Base-by-base conservation (phyloP, 176 grass and related monocot genomes). In the Musa schizocarpa region DNA sequence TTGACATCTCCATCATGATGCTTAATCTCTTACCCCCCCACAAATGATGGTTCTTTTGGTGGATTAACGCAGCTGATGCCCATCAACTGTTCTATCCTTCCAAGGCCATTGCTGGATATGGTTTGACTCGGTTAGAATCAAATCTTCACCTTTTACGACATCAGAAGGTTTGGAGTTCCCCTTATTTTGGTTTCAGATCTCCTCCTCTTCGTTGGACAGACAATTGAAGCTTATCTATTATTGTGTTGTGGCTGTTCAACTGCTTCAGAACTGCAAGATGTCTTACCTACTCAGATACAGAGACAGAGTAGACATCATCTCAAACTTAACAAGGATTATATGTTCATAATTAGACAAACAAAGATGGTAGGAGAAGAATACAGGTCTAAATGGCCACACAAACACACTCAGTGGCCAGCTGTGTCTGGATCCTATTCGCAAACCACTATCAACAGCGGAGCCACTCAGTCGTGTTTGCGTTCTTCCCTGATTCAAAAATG, bases 1-100 rank as follows among this genome's bases (percentile, higher is more conserved):
- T 74, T 69, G 22, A 34, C 73, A 29, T 76, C 4, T 11, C 10
- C 63, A 65, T 65, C 63, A 65, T 65, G 63, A 65, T 70, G 68
- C 9, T 51, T n/a, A 51, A 50, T 50, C 2, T 27, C 2, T 9
- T 50, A 43, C 34, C 26, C 3, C 67, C 11, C 29, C 8, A 2
- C 19, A 16, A 17, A 69, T 9, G 57, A 62, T 14, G 57, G 21
- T 9, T 3, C 2, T 29, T 34, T 43, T 49, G 17, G 25, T 68
- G 23, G 10, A 4, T 50, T 19, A 19, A 19, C 2, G 66, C 27
- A 16, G 5, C 29, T 10, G 11, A 12, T 27, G 6, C 26, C 25
- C 17, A 19, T 61, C 57, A 61, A 61, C 17, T 8, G 14, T 61
- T 61, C 57, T 7, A 61, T n/a, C 16, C 57, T 61, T 61, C 5